These are phyloP conservation scores for Zygoascus meyerae DNA, from an alignment of 1,139 yeast species.

Conservation along the genomic window DNA sequence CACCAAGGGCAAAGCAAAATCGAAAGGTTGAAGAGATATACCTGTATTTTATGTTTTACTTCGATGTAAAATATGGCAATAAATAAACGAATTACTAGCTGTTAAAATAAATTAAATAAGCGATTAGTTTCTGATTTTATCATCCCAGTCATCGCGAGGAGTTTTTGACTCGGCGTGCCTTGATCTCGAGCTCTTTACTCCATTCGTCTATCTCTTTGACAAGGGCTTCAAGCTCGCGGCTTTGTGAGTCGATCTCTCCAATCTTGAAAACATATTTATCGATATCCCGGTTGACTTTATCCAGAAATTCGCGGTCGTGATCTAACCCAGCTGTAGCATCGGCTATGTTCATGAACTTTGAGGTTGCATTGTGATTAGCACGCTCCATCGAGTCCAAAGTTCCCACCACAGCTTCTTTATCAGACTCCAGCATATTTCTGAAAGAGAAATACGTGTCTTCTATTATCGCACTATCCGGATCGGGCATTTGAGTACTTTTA, in stretches of 20 bases:
- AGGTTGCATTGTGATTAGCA: conserved; percentile 28
- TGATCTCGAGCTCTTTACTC: conserved; percentile 49
- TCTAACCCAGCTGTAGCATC: conserved; percentile 27
- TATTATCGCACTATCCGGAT: too few relatives aligned
- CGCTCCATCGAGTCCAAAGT: conserved; percentile 33
- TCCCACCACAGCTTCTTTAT: conserved; percentile 30
- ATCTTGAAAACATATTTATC: conserved; percentile 25
- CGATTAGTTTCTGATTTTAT: too few relatives aligned
- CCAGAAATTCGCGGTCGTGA: conserved; percentile 22
- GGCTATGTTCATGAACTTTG: conserved; percentile 27
- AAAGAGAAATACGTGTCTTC: neutral
- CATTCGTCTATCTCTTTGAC: conserved; percentile 55
- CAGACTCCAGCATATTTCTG: conserved; percentile 29
- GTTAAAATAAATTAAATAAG: too few relatives aligned
- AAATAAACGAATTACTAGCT: too few relatives aligned
- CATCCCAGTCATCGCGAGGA: too few relatives aligned
- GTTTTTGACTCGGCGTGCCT: conserved; percentile 24
- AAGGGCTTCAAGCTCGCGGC: conserved; percentile 42
- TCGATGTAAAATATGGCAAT: too few relatives aligned
- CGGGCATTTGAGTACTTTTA: too few relatives aligned
- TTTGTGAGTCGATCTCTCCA: conserved; percentile 42
- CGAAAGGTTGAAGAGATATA: conserved; percentile 16
- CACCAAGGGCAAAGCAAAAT: conserved; percentile 18
- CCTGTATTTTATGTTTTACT: neutral
- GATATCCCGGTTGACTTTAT: conserved; percentile 18